phyloP scores from a whole-genome alignment of 1,139 yeast species.

The Wickerhamiella infanticola region DNA sequence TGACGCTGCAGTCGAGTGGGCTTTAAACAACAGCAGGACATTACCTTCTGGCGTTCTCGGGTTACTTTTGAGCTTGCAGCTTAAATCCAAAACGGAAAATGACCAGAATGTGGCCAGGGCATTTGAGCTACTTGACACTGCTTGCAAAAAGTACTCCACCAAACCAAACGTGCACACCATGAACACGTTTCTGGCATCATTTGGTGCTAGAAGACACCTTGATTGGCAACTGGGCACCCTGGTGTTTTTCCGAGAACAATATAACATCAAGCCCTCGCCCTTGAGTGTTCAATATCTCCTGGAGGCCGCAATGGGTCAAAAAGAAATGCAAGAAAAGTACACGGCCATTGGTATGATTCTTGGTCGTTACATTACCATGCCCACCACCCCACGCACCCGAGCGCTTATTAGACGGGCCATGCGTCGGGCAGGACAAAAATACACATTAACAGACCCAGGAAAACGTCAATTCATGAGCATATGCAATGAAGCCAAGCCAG shows the following conservation, averaged over 20 bases:
- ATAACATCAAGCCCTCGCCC: slow-evolving; percentile 4
- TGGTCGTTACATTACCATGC: slow-evolving; percentile 6
- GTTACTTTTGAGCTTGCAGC: slow-evolving; percentile 1
- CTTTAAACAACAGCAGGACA: background rate
- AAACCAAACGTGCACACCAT: slow-evolving; percentile 3
- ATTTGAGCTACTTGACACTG: slow-evolving; percentile 1
- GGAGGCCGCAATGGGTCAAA: slow-evolving; percentile 3
- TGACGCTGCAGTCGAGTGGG: slow-evolving; percentile 1
- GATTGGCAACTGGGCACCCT: slow-evolving; percentile 14
- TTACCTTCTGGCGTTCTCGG: slow-evolving; percentile 2
- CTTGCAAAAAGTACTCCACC: background rate
- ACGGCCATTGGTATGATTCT: slow-evolving; percentile 9
- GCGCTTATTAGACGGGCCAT: slow-evolving; percentile 5
- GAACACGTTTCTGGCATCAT: slow-evolving; percentile 6
- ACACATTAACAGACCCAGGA: background rate
- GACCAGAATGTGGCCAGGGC: slow-evolving; percentile 2
- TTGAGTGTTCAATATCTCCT: slow-evolving; percentile 9
- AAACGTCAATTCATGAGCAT: background rate
- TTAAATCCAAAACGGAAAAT: background rate
- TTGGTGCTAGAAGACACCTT: slow-evolving; percentile 7
- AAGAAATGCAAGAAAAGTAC: slow-evolving; percentile 2
- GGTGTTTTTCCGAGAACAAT: slow-evolving; percentile 2
- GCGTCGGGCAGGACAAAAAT: background rate
- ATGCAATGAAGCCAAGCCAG: background rate
- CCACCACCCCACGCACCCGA: slow-evolving; percentile 9